Evolutionary conservation across 257 asterid species (phyloP), one percentile per base, ranked within the genome.

Genomic region (Solanum neorickii): DNA sequence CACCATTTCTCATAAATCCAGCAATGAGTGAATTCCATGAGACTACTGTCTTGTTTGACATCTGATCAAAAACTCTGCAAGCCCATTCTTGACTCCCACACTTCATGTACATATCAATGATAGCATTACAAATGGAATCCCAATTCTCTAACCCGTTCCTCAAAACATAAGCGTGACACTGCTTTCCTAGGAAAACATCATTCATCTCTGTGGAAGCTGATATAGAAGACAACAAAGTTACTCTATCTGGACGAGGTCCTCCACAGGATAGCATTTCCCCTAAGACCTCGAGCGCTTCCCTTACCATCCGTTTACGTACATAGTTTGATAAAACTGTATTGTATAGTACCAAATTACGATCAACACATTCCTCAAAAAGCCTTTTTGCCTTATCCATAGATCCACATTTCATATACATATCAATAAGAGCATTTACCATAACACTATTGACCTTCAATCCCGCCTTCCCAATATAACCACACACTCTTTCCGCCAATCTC

Each of bases 401-500:
- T 72, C 94, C 95, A 74, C 96, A 92, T 87, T 93, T 93, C 93
- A 93, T 90, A 82, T 91, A 89, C 96, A 91, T 91, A 83, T 93
- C 94, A 5, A 91, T 93, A 80, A 93, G 89, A 20, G 95, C 93
- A 87, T 91, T 93, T 33, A 91, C 86, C 93, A 93, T 86, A 13
- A 91, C 90, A 70, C 80, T 83, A 83, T 93, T 91, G 59, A 69
- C 82, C 41, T 88, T 84, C 27, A 93, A 41, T 85, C 89, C 92
- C 3, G 87, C 90, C 29, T 80, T 72, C 35, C 35, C 87, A 23
- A 91, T 83, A 88, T 44, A 87, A 33, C 86, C 78, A 85, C 87
- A 73, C 70, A 92, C 90, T 44, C 86, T 91, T 89, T 91, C 90
- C 12, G 88, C 96, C 88, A 91, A 91, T 42, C 88, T 85, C 86